Evolutionary conservation across 768 basidiomycete species (phyloP), one percentile per base, ranked within the genome.

Genomic region (Tylopilus plumbeoviolaceoides): DNA sequence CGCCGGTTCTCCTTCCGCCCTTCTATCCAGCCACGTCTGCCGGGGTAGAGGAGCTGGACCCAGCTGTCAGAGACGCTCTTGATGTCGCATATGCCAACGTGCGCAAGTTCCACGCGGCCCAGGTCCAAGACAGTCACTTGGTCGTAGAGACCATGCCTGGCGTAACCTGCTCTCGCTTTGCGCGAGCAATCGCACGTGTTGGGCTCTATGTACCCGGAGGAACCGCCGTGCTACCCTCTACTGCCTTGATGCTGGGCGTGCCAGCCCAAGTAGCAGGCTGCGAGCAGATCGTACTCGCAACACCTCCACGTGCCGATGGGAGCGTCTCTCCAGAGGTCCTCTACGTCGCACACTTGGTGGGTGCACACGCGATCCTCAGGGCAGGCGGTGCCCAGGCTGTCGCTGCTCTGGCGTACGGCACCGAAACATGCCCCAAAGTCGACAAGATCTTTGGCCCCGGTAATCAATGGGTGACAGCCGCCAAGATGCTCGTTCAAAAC

Each of bases 391-490:
- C 91, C 17, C 97, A 99, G 66, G 97, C 97, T 11, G 79, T 98
- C 17, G 91, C 94, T 23, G 95, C 97, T 1, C 78, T 99, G 75
- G 97, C 97, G 1, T 98, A 98, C 67, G 97, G 97, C 18, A 99
- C 97, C 7, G 78, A 90, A 67, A 88, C 88, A 5, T 92, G 95
- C 7, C 92, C 94, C 15, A 98, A 99, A 72, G 95, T 98, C 23
- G 97, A 99, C 78, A 99, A 99, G 75, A 94, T 99, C 61, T 95
- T 98, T 65, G 97, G 97, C 9, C 97, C 97, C 7, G 97, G 97
- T 23, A 99, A 99, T 68, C 97, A 98, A 69, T 99, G 95, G 93
- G 97, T 99, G 21, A 99, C 95, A 2, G 97, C 97, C 2, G 97
- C 95, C 47, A 99, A 99, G 75, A 98, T 99, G 97, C 72, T 95